These are phyloP conservation scores for Candida sp. DNA, from an alignment of 1,139 yeast genomes.

Conservation along the genomic window DNA sequence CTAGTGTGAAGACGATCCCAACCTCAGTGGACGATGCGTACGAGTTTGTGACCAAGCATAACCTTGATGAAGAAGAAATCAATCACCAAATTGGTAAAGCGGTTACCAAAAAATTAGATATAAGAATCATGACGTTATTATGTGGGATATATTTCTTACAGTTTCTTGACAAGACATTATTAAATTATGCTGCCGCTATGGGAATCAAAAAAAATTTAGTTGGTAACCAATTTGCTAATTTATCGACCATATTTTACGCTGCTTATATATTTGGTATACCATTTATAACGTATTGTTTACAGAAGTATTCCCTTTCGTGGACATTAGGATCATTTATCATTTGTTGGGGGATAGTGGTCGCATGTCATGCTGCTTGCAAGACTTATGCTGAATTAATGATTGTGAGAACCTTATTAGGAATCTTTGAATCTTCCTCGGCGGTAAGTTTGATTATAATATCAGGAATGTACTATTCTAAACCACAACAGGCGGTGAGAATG, in stretches of 20 bases:
- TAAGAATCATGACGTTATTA: slow-evolving; percentile 27
- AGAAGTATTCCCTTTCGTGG: slow-evolving; percentile 36
- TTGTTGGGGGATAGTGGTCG: slow-evolving; percentile 40
- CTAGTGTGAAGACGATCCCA: neutral
- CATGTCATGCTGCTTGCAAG: slow-evolving; percentile 30
- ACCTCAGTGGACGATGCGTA: slow-evolving; percentile 1
- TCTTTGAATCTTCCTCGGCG: slow-evolving; percentile 41
- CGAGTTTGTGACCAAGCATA: slow-evolving; percentile 8
- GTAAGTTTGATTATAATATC: slow-evolving; percentile 41
- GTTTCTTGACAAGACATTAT: slow-evolving; percentile 40
- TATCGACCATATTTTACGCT: slow-evolving; percentile 41
- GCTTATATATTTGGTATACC: slow-evolving; percentile 50
- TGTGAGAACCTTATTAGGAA: slow-evolving; percentile 38
- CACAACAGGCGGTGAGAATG: slow-evolving; percentile 34
- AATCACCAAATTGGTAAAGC: slow-evolving; percentile 1
- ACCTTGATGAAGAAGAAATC: slow-evolving; percentile 6
- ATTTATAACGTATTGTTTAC: slow-evolving; percentile 32
- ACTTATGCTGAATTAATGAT: slow-evolving; percentile 40
- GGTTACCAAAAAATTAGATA: slow-evolving; percentile 24
- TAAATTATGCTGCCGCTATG: slow-evolving; percentile 50
- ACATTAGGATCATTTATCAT: slow-evolving; percentile 33
- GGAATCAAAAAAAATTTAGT: slow-evolving; percentile 36
- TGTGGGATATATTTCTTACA: slow-evolving; percentile 41
- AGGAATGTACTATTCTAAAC: slow-evolving; percentile 40
- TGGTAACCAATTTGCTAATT: slow-evolving; percentile 37